These are phyloP conservation scores for Tetrahymena borealis DNA, from an alignment of 73 alveolate genomes.

Conservation along the genomic window DNA sequence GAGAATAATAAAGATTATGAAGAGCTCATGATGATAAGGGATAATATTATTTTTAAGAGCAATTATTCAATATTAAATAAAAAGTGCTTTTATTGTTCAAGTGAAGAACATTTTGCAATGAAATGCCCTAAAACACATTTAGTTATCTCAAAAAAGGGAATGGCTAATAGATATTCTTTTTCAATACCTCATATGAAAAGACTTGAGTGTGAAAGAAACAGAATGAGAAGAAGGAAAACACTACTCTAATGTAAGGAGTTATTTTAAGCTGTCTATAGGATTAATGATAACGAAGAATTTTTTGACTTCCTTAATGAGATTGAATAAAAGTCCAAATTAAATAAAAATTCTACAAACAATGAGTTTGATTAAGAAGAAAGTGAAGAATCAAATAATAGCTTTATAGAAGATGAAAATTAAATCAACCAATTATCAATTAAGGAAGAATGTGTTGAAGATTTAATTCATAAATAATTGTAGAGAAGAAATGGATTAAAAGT, in stretches of 20 bases:
- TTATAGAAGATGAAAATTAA: not conserved
- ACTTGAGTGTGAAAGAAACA: not conserved
- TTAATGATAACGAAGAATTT: not conserved
- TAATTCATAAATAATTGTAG: not conserved
- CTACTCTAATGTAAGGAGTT: not conserved
- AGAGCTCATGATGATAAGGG: not conserved
- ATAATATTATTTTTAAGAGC: not conserved
- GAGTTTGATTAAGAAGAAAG: not conserved
- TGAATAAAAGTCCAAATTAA: not conserved
- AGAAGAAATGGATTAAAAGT: not conserved
- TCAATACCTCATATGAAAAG: not conserved
- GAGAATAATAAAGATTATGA: not conserved
- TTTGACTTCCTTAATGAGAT: not conserved
- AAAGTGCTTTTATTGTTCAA: not conserved
- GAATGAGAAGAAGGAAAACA: not conserved
- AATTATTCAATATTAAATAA: not conserved
- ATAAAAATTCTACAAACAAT: not conserved
- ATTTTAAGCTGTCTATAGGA: not conserved
- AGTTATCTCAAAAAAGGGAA: not conserved
- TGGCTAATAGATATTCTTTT: not conserved
- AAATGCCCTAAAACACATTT: not conserved
- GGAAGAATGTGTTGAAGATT: no score
- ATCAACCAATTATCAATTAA: not conserved
- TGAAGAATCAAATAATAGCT: not conserved
- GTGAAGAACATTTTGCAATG: not conserved